Evolutionary conservation across 257 asterid genomes (phyloP), one percentile per base, ranked within the genome.

Genomic region (Jacaranda copaia): DNA sequence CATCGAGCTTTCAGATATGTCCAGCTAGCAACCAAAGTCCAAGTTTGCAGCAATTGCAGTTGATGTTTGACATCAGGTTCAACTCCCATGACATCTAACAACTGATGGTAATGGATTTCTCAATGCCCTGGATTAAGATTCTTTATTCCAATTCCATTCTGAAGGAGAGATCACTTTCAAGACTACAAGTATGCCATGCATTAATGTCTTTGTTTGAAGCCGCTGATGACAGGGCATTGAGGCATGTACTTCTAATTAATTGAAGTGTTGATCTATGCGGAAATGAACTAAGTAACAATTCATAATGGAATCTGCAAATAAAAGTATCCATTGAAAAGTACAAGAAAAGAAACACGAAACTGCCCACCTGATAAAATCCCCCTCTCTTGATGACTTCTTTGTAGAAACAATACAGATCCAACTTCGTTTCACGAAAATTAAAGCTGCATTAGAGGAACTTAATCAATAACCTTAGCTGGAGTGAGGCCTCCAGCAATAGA

Each of bases 331-430:
- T 7, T 16, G n/a, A 45, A n/a, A 60, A 38, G 9, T 12, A 36
- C 52, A 8, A 1, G 8, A 16, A 35, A 46, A 39, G 46, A 49
- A 16, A 12, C 20, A 5, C 18, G 18, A 63, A 61, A 73, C 45
- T 1, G 40, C 5, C 4, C 16, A 92, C 97, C 96, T 86, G 87
- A 73, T 85, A 76, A 83, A 81, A 84, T 39, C 97, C 97, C 65
- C 94, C 96, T 82, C 87, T 83, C 25, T 73, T 74, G 43, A 76
- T 84, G 80, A 92, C 97, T 85, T 89, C 91, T 48, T 81, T 77
- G 85, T 90, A 89, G 40, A 92, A 64, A 60, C 73, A 62, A 83
- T 87, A 81, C 90, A 92, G 85, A 76, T 92, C 95, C 77, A 92
- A 49, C 55, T 39, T 79, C 18, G 95, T 48, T 57, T 87, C 87